Conservation (phyloP, 2,329 filamentous ascomycete species). For the Aquanectria penicillioides region DNA sequence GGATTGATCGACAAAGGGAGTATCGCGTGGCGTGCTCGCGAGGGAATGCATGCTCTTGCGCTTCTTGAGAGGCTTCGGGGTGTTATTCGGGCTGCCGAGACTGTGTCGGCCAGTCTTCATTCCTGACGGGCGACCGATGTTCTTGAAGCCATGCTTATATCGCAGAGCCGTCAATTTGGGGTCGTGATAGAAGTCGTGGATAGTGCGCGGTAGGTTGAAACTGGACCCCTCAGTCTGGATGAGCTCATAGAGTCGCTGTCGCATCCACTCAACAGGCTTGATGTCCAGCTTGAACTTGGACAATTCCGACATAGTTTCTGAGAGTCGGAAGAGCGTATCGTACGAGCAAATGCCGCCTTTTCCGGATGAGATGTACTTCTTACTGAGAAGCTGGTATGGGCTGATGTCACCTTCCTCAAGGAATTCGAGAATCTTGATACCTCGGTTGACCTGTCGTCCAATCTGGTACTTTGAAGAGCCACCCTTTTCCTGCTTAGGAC, state of each 20-base stretch:
- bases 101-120: conserved; percentile 48
- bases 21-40: conserved; percentile 40
- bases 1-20: conserved; percentile 41
- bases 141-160: conserved; percentile 64
- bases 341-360: conserved; percentile 59
- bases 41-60: conserved; percentile 47
- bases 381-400: conserved; percentile 66
- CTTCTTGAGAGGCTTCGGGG: conserved; percentile 44
- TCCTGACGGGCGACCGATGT: conserved; percentile 65
- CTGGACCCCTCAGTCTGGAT: conserved; percentile 52
- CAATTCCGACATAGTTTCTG: conserved; percentile 63
- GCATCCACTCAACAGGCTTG: conserved; percentile 65
- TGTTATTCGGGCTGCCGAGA: conserved; percentile 34
- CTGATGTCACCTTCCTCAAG: conserved; percentile 61
- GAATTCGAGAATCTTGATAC: conserved; percentile 62
- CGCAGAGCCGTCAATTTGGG: conserved; percentile 60
- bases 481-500: conserved; percentile 45
- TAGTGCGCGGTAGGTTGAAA: conserved; percentile 62
- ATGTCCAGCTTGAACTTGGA: conserved; percentile 63
- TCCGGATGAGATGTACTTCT: conserved; percentile 57
- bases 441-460: conserved; percentile 66
- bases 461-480: conserved; percentile 61
- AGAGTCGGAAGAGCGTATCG: conserved; percentile 66
- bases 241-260: conserved; percentile 65
- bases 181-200: conserved; percentile 67